phyloP scores from a whole-genome alignment of 495 filamentous ascomycete genomes.

The Aspergillus carlsbadensis region DNA sequence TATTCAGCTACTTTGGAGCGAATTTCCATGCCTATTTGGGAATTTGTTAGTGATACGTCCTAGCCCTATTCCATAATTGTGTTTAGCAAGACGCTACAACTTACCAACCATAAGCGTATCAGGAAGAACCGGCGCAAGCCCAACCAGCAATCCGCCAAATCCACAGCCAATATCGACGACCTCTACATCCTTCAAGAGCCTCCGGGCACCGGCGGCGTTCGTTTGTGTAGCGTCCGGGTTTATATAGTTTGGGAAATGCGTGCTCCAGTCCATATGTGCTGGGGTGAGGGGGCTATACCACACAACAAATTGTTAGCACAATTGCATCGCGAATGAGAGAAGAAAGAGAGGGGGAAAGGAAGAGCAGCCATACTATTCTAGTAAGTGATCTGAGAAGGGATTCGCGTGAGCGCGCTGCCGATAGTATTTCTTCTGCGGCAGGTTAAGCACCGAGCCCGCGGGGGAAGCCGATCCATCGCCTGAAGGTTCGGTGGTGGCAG shows the following conservation, averaged over 20 bases:
- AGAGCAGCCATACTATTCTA: conserved; percentile 86
- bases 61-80: no score
- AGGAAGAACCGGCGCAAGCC: conserved; percentile 77
- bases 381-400: conserved; percentile 88
- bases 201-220: conserved; percentile 34
- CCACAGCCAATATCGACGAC: conserved; percentile 98
- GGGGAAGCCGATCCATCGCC: conserved; percentile 16
- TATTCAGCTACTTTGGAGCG: conserved; percentile 84
- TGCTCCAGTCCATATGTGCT: conserved; percentile 85
- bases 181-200: conserved; percentile 69
- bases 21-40: conserved; percentile 72
- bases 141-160: conserved; percentile 87
- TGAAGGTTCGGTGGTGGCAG: conserved; percentile 15
- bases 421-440: conserved; percentile 94
- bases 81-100: conserved; percentile 12
- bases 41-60: no score
- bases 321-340: background rate
- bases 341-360: conserved; percentile 11
- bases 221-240: conserved; percentile 33
- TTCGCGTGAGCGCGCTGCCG: conserved; percentile 96
- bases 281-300: conserved; percentile 72
- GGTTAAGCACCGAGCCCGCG: conserved; percentile 32
- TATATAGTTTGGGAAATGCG: conserved; percentile 75
- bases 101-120: conserved; percentile 77
- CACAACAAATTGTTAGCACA: background rate